phyloP scores from a whole-genome alignment of 164 flowering plant genomes.

The Magnolia kwangsiensis region DNA sequence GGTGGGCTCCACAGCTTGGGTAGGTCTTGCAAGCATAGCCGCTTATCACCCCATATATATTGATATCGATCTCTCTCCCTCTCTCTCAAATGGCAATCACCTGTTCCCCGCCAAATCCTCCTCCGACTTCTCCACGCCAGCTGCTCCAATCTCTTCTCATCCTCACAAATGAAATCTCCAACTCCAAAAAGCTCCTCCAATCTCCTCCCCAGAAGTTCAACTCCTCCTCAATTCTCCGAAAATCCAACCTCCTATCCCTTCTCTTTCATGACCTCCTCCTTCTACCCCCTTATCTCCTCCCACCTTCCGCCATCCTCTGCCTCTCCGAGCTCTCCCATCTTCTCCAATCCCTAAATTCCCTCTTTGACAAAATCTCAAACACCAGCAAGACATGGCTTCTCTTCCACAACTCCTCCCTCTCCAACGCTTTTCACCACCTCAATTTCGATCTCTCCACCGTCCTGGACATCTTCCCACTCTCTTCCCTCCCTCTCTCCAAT shows the following conservation, averaged over 20 bases:
- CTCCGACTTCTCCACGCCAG: not conserved
- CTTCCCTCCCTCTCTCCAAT: conserved; percentile 37
- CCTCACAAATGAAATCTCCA: conserved; percentile 49
- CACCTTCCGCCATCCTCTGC: conserved; percentile 53
- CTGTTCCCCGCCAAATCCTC: not conserved
- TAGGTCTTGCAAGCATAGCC: no score
- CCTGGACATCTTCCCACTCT: conserved; percentile 59
- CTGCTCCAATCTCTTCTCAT: conserved; percentile 49
- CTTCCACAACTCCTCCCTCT: conserved; percentile 35
- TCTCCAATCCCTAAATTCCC: conserved; percentile 48
- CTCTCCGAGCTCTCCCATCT: conserved; percentile 69
- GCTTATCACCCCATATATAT: no score
- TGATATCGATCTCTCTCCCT: not conserved
- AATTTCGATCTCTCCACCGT: conserved; percentile 61
- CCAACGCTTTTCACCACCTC: conserved; percentile 51
- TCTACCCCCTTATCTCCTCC: conserved; percentile 1
- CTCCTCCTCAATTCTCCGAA: conserved; percentile 46
- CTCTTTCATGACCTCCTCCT: conserved; percentile 55
- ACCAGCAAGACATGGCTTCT: conserved; percentile 64
- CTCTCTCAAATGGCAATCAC: not conserved
- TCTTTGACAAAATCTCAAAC: conserved; percentile 47
- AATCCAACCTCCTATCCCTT: conserved; percentile 37
- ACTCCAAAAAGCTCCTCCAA: conserved; percentile 26
- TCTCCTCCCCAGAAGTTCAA: conserved; percentile 31
- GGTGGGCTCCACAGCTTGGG: no score